Conservation (phyloP, 495 filamentous ascomycete genomes). For the Cercophora samala region DNA sequence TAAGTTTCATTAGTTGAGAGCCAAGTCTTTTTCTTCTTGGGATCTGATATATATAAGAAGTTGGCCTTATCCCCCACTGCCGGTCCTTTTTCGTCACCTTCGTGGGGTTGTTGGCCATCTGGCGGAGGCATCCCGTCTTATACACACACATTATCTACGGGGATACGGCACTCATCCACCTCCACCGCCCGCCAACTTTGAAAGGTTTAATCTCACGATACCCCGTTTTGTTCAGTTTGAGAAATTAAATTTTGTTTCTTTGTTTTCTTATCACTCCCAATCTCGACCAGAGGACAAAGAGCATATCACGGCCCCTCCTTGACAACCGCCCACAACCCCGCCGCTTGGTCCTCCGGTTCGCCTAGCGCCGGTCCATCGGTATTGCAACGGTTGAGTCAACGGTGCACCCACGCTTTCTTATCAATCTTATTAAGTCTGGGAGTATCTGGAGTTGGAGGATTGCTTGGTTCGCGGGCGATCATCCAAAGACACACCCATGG, state of each 20-base stretch:
- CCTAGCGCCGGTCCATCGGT: neutral
- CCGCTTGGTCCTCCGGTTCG: neutral
- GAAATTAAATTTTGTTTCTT: neutral
- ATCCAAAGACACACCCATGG: conserved; percentile 16
- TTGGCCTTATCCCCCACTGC: neutral
- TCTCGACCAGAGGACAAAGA: neutral
- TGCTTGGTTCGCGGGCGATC: neutral
- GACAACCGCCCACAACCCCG: neutral
- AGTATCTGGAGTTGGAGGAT: neutral
- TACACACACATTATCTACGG: neutral
- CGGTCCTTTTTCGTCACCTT: conserved; percentile 2
- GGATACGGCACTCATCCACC: neutral
- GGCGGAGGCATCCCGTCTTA: neutral
- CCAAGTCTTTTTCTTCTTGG: too few species aligned
- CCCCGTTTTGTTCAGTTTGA: neutral
- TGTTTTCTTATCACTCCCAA: neutral
- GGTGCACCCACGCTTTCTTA: neutral
- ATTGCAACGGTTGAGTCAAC: neutral
- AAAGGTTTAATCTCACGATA: neutral
- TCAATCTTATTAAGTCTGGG: neutral
- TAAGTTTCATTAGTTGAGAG: neutral
- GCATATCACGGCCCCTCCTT: neutral
- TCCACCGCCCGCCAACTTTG: neutral
- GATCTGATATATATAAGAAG: neutral
- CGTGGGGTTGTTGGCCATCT: neutral